These are phyloP conservation scores for Gracilaria caudata DNA, from an alignment of 23 red algal species.

Conservation along the genomic window DNA sequence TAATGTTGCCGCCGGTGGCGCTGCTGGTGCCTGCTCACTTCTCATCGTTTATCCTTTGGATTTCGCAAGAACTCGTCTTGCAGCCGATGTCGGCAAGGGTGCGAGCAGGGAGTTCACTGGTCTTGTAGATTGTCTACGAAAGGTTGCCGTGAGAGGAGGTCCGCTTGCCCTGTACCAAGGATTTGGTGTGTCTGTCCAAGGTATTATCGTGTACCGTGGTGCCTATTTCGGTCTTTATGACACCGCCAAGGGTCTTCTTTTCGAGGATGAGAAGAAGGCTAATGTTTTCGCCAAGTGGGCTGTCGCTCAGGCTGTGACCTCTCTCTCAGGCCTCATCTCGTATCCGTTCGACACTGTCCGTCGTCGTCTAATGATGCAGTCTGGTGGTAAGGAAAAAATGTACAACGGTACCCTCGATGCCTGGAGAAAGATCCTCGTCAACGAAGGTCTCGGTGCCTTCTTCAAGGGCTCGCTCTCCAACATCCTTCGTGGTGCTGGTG, in stretches of 20 bases:
- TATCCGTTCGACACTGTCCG: constrained; percentile 99
- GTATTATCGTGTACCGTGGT: constrained; percentile 99
- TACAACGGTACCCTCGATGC: constrained; percentile 97
- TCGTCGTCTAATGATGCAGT: constrained; percentile 99
- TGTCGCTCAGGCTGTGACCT: constrained; percentile 94
- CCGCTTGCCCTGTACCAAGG: constrained; percentile 93
- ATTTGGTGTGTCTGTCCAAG: constrained; percentile 96
- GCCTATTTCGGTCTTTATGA: constrained; percentile 99
- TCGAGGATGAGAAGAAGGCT: constrained; percentile 89
- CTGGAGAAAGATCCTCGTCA: constrained; percentile 91
- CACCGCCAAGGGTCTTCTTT: constrained; percentile 94
- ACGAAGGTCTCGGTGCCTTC: constrained; percentile 89
- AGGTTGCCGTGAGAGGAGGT: constrained; percentile 76
- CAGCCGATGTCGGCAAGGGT: constrained; percentile 95
- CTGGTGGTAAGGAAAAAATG: constrained; percentile 87
- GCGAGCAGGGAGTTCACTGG: constrained; percentile 83
- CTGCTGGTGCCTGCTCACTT: constrained; percentile 94
- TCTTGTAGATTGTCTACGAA: constrained; percentile 82
- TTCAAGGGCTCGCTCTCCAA: constrained; percentile 99
- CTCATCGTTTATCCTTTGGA: constrained; percentile 98
- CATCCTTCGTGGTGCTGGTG: constrained; percentile 95
- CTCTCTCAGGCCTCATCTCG: constrained; percentile 87
- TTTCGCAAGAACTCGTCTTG: constrained; percentile 99
- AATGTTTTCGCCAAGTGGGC: constrained; percentile 92
- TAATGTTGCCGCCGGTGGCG: constrained; percentile 96